phyloP scores from a whole-genome alignment of 441 rosid genomes.

The Breynia disticha region DNA sequence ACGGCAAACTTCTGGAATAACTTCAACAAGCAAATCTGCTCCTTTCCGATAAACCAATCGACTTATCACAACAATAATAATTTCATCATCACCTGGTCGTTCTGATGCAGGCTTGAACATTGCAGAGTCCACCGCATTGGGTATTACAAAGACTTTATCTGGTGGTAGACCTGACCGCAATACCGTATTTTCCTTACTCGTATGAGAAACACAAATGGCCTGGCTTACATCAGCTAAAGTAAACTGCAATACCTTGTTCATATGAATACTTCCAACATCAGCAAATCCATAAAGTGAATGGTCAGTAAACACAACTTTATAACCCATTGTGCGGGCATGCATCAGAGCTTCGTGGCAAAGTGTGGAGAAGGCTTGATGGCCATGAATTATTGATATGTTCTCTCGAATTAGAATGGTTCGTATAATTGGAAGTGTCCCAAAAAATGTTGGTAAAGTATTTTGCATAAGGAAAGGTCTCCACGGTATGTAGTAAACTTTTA shows the following conservation, averaged over 20 bases:
- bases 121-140: conserved; percentile 97
- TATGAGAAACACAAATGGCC: conserved; percentile 94
- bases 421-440: conserved; percentile 64
- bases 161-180: conserved; percentile 80
- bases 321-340: conserved; percentile 94
- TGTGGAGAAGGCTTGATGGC: conserved; percentile 95
- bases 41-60: conserved; percentile 95
- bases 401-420: conserved; percentile 74
- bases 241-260: conserved; percentile 93
- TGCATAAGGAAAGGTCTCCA: conserved; percentile 79
- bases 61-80: conserved; percentile 85
- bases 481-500: conserved; percentile 78
- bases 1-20: conserved; percentile 84
- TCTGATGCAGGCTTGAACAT: conserved; percentile 78
- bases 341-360: conserved; percentile 96
- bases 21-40: conserved; percentile 94
- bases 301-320: conserved; percentile 84
- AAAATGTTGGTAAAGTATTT: conserved; percentile 65
- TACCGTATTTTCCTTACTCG: conserved; percentile 95
- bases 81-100: conserved; percentile 45
- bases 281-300: conserved; percentile 92
- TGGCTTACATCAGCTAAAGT: conserved; percentile 92
- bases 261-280: conserved; percentile 93
- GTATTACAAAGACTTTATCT: conserved; percentile 77
- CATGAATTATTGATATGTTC: conserved; percentile 76